Base-by-base conservation (phyloP, 1,284 basidiomycete genomes). In the Exobasidium cylindrosporum region DNA sequence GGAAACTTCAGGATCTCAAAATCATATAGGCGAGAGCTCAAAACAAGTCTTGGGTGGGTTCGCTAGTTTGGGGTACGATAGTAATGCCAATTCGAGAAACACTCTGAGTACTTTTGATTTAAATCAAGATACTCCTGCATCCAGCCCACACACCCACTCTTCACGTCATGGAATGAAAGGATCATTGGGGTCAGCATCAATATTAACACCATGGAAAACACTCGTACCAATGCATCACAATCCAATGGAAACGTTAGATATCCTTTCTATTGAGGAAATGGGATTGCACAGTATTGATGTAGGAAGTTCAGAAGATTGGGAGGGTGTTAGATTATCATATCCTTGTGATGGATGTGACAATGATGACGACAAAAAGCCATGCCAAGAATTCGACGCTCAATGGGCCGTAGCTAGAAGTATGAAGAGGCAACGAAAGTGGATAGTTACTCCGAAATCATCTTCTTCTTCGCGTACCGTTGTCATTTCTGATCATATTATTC, bases 241-340 rank as follows among this genome's bases (percentile, higher is more conserved):
- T 31, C 66, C 74, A 4, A 58, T 70, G 31, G 68, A 73, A 30
- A 67, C 66, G 1, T 66, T 76, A 31, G 74, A 76, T 53, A 61
- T 73, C 49, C 62, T 76, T 28, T 74, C 72, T 2, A 69, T 76
- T 49, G 66, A 74, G 17, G 74, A 76, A 35, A 74, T 76, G 72
- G 72, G 72, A 6, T 54, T 67, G 31, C 74, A 76, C 60, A 66
- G 70, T 28, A 62, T 76, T 60, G 66, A 76, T 54, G 54, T 76
- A 14, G 74, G 74, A 62, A 70, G 66, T 58, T 58, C 66, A 31
- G 67, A 65, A 43, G 72, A 76, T 52, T 76, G 74, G 74, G 64
- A 73, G 14, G 74, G 74, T 23, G 63, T 60, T 57, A 65, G 62
- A 49, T 61, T 72, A n/a, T 65, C 47, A 7, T 21, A 47, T 7